Evolutionary conservation across 768 basidiomycete species (phyloP), one percentile per base, ranked within the genome.

Genomic region (Gloeopeniophorella convolvens): DNA sequence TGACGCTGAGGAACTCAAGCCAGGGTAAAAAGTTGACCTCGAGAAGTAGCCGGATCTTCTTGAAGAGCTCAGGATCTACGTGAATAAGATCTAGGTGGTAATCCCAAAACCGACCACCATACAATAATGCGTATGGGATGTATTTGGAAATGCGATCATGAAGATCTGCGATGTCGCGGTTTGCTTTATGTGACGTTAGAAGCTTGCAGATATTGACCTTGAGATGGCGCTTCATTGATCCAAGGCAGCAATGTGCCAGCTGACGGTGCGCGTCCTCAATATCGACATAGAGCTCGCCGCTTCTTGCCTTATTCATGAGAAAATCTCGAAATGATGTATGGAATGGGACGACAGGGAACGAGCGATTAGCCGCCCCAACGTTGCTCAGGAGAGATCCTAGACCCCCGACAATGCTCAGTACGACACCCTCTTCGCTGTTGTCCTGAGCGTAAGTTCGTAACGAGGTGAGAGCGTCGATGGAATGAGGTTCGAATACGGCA

Each of bases 321-420:
- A 44, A 44, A 32, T 44, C 42, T 4, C 42, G 42, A 26, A 44
- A 44, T n/a, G n/a, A n/a, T n/a, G n/a, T n/a, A n/a, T n/a, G n/a
- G n/a, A n/a, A n/a, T n/a, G 45, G 45, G 33, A 36, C 3, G 24
- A 46, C 34, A 8, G 45, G 32, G 23, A 26, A 32, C 5, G 32
- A 21, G 16, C 26, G 21, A 26, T 34, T 24, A 7, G 23, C 11
- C 24, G 33, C 18, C 16, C 15, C n/a, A 20, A 46, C 45, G 12
- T 46, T 46, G 4, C 33, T 46, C 3, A 46, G 16, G 13, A 46
- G 32, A 2, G 45, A 46, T 10, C 45, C 45, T 4, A 46, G 45
- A 5, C 21, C 30, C 12, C 45, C n/a, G 9, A 46, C 30, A 3
- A 36, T 23, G n/a, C n/a, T n/a, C n/a, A n/a, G n/a, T n/a, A n/a